A percentile compares a stretch with the other conserved stretches of the same genome.
Evolutionary conservation across 2,329 filamentous ascomycete species (phyloP).

Genomic region (Magnaporthales sp.): DNA sequence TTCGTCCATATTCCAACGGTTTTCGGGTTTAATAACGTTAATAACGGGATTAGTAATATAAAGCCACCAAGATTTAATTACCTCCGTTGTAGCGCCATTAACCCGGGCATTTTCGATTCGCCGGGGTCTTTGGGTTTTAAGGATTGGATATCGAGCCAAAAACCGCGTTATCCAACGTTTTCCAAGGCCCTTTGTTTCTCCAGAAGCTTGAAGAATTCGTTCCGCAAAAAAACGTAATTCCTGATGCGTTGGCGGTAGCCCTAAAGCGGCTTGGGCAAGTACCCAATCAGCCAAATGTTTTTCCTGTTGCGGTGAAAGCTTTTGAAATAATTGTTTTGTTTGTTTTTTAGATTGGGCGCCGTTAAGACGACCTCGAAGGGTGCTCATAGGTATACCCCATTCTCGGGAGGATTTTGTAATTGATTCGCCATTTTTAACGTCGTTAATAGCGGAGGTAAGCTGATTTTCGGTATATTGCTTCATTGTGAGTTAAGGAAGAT

Average conservation of each 20-base stretch:
- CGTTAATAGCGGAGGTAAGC: neutral
- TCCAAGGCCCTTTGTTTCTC: slow-evolving; percentile 1
- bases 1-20: neutral
- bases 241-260: slow-evolving; percentile 6
- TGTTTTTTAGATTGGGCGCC: neutral
- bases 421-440: neutral
- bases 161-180: slow-evolving; percentile 6
- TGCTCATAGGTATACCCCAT: neutral
- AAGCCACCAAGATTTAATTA: neutral
- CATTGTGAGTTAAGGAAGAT: neutral
- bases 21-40: neutral
- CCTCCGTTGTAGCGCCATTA: neutral
- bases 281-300: slow-evolving; percentile 7
- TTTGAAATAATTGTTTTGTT: neutral
- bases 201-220: slow-evolving; percentile 3
- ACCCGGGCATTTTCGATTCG: neutral
- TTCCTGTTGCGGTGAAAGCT: slow-evolving; percentile 5
- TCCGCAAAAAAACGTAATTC: slow-evolving; percentile 6
- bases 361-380: neutral
- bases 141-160: neutral
- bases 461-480: neutral
- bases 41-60: neutral
- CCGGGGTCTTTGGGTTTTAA: neutral
- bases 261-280: slow-evolving; percentile 4
- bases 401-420: slow-evolving; percentile 1